phyloP scores from a whole-genome alignment of 192 early-diverging fungal species.

The Funneliformis mosseae region DNA sequence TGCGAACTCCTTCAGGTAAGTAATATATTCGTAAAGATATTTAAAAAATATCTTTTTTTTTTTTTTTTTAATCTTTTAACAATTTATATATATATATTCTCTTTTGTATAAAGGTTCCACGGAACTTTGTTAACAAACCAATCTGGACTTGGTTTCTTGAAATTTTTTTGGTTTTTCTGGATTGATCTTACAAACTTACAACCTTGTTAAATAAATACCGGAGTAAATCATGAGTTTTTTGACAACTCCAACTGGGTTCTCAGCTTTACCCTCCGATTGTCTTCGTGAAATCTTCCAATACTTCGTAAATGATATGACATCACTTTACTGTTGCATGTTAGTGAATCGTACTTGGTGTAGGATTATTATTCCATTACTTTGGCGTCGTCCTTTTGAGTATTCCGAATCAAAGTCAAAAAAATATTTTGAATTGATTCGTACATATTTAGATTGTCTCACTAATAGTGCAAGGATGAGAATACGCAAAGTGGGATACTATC shows the following conservation, averaged over 20 bases:
- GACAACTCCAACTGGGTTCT: background rate
- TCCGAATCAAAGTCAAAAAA: background rate
- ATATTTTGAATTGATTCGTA: conserved; percentile 2
- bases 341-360: conserved; percentile 27
- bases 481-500: background rate
- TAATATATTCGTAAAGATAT: too few species aligned
- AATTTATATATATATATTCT: too few species aligned
- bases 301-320: conserved; percentile 5
- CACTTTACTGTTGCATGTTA: background rate
- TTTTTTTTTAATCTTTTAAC: too few species aligned
- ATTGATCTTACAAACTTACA: background rate
- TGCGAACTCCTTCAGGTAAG: background rate
- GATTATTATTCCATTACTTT: conserved; percentile 11
- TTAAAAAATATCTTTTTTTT: too few species aligned
- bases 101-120: too few species aligned
- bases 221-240: background rate
- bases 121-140: background rate
- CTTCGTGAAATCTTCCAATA: background rate
- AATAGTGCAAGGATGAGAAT: background rate
- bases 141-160: background rate
- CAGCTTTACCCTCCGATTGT: background rate
- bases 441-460: background rate
- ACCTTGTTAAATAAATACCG: background rate
- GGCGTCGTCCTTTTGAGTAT: conserved; percentile 24
- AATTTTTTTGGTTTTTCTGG: background rate